Evolutionary conservation across 768 basidiomycete genomes (phyloP), one percentile per base, ranked within the genome.

Genomic region (Lactifluus volemus): DNA sequence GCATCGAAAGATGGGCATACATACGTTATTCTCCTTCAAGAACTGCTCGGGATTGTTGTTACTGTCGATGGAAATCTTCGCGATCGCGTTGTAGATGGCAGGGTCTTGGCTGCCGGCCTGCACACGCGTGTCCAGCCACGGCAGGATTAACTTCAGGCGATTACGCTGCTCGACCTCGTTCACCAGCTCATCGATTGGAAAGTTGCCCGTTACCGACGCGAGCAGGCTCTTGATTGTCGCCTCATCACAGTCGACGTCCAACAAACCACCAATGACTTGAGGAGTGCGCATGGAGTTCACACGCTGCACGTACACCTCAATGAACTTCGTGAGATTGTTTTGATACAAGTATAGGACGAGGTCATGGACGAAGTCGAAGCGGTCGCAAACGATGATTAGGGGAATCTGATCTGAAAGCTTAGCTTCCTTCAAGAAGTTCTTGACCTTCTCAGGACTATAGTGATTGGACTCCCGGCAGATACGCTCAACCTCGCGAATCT

Each of bases 391-490:
- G 66, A 99, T 98, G 79, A 98, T 99, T 67, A 99, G 86, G 4
- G 97, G 97, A 41, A 99, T 85, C 72, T 98, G 97, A 71, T 98
- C 97, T 41, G 85, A 76, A 32, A 99, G 85, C 70, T 97, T 95
- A 69, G 97, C 95, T 71, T 99, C 97, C 75, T 98, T 98, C 73
- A 98, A 84, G 87, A 98, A 98, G 76, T 99, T 99, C 82, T 99
- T 98, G 82, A 98, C 97, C 75, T 99, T 99, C 79, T 99, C 97
- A 1, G 97, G 92, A 74, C 95, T 98, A 81, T 98, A 98, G 76
- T 79, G 80, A 76, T 98, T 98, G 73, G 90, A 93, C 77, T 99
- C 97, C 56, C 97, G 81, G 71, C 95, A 98, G 70, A 99, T 96
- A 49, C 97, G 93, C 75, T 99, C 97, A 59, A 99, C 97, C 73